Percentiles rank a stretch among this genome's conserved stretches.
Evolutionary conservation across 768 basidiomycete genomes (phyloP).

Genomic region (Sporobolomyces roseus): DNA sequence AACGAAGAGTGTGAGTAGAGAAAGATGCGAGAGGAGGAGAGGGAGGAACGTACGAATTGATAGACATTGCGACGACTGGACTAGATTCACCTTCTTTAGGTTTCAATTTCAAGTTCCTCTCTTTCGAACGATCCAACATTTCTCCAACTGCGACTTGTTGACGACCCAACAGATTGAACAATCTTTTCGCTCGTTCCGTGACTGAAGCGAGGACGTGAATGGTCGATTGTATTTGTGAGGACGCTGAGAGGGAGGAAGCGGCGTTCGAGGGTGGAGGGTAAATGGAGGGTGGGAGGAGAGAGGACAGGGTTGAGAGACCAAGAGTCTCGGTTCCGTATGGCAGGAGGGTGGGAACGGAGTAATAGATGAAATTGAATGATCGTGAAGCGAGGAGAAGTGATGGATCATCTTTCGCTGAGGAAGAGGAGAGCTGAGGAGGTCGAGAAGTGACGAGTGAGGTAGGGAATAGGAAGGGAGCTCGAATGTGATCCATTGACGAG

Average conservation of each 20-base stretch:
- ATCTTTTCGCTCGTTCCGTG: conserved; percentile 75
- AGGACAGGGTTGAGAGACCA: conserved; percentile 25
- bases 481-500: conserved; percentile 82
- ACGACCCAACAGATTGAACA: conserved; percentile 68
- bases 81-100: conserved; percentile 33
- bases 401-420: background rate
- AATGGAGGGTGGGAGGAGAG: conserved; percentile 53
- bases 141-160: conserved; percentile 65
- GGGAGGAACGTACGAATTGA: conserved; percentile 16
- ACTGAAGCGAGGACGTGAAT: conserved; percentile 80
- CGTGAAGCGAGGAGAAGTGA: conserved; percentile 35
- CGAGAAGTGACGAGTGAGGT: conserved; percentile 52
- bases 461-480: conserved; percentile 77
- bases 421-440: background rate
- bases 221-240: conserved; percentile 53
- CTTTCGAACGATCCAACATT: conserved; percentile 48
- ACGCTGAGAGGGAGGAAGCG: conserved; percentile 19
- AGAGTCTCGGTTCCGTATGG: conserved; percentile 73
- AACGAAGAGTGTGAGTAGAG: background rate
- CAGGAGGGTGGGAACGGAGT: conserved; percentile 80
- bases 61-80: conserved; percentile 51
- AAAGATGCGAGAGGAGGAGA: background rate
- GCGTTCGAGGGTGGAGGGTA: conserved; percentile 57
- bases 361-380: conserved; percentile 66
- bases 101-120: conserved; percentile 13